A percentile compares a stretch with the other conserved stretches of the same genome.
These are phyloP conservation scores for Macrophomina phaseolina DNA, from an alignment of 2,329 filamentous ascomycete genomes.

Conservation along the genomic window DNA sequence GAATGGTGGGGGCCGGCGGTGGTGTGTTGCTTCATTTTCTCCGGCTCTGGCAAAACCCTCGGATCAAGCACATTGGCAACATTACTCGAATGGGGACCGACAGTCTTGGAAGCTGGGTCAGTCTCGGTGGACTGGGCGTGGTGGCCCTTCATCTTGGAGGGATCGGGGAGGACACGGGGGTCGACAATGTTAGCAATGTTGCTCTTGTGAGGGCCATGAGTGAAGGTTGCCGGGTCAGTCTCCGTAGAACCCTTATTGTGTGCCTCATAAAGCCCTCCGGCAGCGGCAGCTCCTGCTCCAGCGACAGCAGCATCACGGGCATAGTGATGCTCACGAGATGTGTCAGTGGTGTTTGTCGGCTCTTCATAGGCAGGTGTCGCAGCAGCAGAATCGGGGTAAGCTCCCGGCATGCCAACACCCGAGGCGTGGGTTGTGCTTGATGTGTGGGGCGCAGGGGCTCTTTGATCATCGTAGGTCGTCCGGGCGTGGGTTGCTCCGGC, in stretches of 20 bases:
- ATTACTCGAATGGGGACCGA: conserved; percentile 37
- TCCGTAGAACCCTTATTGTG: neutral
- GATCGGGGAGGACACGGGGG: conserved; percentile 23
- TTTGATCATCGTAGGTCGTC: conserved; percentile 2
- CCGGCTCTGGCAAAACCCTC: conserved; percentile 34
- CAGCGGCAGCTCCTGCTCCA: conserved; percentile 34
- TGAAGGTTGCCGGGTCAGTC: conserved; percentile 13
- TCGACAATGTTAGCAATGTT: conserved; percentile 24
- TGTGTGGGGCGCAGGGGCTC: neutral
- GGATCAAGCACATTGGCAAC: conserved; percentile 35
- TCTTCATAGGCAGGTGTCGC: neutral
- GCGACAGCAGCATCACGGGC: conserved; percentile 38
- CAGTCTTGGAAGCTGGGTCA: conserved; percentile 34
- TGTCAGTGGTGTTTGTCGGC: neutral
- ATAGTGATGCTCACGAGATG: conserved; percentile 32
- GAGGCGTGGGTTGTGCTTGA: neutral
- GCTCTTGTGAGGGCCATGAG: conserved; percentile 21
- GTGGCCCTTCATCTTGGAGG: conserved; percentile 24
- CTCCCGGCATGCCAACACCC: conserved; percentile 36
- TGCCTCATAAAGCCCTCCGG: conserved; percentile 31
- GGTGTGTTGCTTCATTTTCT: conserved; percentile 36
- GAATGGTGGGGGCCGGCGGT: conserved; percentile 34
- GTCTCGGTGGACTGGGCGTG: conserved; percentile 12
- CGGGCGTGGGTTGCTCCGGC: neutral
- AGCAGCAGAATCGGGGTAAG: conserved; percentile 40